Evolutionary conservation across 805 yeast genomes (phyloP).

Genomic region (Sugiyamaella qingdaonensis): DNA sequence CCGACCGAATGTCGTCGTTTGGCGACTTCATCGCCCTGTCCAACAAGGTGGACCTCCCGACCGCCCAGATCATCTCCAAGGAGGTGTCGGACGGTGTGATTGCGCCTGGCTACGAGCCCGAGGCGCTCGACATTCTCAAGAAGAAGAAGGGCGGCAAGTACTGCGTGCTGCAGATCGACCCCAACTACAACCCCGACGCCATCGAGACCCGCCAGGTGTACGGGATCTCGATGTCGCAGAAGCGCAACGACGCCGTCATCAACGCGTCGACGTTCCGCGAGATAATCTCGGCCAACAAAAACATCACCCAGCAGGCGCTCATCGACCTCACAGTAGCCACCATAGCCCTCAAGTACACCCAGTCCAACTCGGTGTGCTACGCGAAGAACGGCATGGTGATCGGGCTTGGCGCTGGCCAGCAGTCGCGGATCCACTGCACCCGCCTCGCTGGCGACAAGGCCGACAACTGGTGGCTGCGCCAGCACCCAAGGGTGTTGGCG

Average conservation of each 20-base stretch:
- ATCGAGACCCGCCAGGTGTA: conserved; percentile 91
- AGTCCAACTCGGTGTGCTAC: conserved; percentile 96
- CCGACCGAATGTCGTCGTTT: conserved; percentile 98
- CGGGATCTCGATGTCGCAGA: conserved; percentile 93
- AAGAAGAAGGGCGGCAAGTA: conserved; percentile 97
- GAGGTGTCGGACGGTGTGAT: conserved; percentile 98
- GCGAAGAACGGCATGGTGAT: conserved; percentile 99
- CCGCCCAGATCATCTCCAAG: conserved; percentile 94
- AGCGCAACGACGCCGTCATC: conserved; percentile 96
- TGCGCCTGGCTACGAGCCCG: conserved; percentile 95
- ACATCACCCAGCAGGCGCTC: conserved; percentile 84
- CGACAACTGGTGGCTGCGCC: conserved; percentile 99
- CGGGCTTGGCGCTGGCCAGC: conserved; percentile 99
- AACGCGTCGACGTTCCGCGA: conserved; percentile 87
- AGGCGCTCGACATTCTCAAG: conserved; percentile 81
- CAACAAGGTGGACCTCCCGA: conserved; percentile 91
- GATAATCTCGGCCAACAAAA: conserved; percentile 82
- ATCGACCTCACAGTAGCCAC: conserved; percentile 96
- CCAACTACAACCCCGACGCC: conserved; percentile 77
- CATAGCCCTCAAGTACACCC: conserved; percentile 94
- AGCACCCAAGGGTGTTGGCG: conserved; percentile 88
- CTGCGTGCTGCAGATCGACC: conserved; percentile 94
- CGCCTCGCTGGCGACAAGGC: conserved; percentile 99
- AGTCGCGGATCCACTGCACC: conserved; percentile 98
- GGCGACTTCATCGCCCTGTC: conserved; percentile 98